phyloP scores from a whole-genome alignment of 192 early-diverging fungal genomes.

The Paraglomus occultum region DNA sequence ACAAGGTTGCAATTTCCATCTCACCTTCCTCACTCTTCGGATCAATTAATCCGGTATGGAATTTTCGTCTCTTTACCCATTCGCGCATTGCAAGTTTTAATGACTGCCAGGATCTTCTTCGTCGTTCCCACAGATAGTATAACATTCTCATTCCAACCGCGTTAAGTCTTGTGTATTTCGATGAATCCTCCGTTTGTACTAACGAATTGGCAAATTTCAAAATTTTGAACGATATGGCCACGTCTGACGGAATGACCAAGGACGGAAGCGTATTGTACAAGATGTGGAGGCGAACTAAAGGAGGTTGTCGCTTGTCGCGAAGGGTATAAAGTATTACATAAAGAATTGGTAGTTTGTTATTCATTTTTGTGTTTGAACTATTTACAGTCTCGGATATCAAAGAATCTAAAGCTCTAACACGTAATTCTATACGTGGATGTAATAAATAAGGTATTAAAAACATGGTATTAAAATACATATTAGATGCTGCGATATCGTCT shows the following conservation, averaged over 20 bases:
- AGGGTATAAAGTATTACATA: slow-evolving; percentile 48
- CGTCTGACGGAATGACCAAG: slow-evolving; percentile 45
- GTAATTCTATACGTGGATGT: slow-evolving; percentile 32
- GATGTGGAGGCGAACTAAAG: slow-evolving; percentile 39
- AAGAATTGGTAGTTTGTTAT: slow-evolving; percentile 43
- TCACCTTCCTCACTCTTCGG: slow-evolving; percentile 37
- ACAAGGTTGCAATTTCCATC: slow-evolving; percentile 50
- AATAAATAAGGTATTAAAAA: slow-evolving; percentile 39
- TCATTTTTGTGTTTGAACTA: slow-evolving; percentile 26
- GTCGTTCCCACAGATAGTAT: slow-evolving; percentile 41
- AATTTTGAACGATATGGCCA: slow-evolving; percentile 46
- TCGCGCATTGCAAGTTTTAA: slow-evolving; percentile 47
- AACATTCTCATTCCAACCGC: slow-evolving; percentile 50
- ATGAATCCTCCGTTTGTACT: slow-evolving; percentile 32
- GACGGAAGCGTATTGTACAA: slow-evolving; percentile 45
- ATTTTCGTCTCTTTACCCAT: slow-evolving; percentile 48
- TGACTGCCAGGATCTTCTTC: slow-evolving; percentile 55
- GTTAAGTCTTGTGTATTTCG: slow-evolving; percentile 36
- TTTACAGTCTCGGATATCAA: slow-evolving; percentile 1
- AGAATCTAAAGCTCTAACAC: slow-evolving; percentile 29
- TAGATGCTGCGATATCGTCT: slow-evolving; percentile 6
- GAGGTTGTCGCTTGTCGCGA: slow-evolving; percentile 33
- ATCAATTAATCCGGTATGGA: slow-evolving; percentile 24
- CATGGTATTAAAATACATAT: slow-evolving; percentile 32
- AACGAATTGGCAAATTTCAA: slow-evolving; percentile 45